phyloP scores from a whole-genome alignment of 2,329 filamentous ascomycete genomes.

The Stylonectria norvegica region DNA sequence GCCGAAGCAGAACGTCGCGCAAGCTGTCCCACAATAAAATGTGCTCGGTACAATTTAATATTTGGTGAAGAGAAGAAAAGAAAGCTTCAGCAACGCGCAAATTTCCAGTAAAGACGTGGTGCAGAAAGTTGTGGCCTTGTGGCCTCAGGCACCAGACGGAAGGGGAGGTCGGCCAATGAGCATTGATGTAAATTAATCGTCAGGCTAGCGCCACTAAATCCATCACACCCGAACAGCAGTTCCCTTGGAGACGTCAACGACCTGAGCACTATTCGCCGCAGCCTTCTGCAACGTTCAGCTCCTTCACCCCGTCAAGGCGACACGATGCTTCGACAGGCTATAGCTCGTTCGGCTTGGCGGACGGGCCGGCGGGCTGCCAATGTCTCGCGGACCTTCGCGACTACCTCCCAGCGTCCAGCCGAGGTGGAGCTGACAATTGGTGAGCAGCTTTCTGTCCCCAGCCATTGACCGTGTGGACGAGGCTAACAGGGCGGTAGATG shows the following conservation, averaged over 20 bases:
- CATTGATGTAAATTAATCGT: conserved; percentile 44
- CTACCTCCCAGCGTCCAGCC: conserved; percentile 72
- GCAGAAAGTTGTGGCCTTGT: conserved; percentile 24
- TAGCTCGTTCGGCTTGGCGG: conserved; percentile 67
- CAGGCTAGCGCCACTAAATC: conserved; percentile 39
- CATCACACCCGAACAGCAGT: conserved; percentile 37
- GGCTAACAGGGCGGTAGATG: conserved; percentile 60
- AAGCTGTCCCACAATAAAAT: conserved; percentile 71
- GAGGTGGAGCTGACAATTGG: conserved; percentile 97
- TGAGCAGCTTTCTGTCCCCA: conserved; percentile 39
- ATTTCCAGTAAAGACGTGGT: conserved; percentile 17
- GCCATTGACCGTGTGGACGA: conserved; percentile 29
- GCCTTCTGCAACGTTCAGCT: conserved; percentile 35
- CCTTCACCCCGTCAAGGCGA: conserved; percentile 53
- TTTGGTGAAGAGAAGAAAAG: conserved; percentile 43
- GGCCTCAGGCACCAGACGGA: conserved; percentile 38
- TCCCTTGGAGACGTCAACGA: conserved; percentile 40
- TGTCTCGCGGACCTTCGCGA: conserved; percentile 76
- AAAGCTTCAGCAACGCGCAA: conserved; percentile 15
- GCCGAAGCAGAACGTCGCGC: conserved; percentile 41
- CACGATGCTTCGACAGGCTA: conserved; percentile 66
- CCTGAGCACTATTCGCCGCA: conserved; percentile 37
- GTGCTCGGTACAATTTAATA: conserved; percentile 65
- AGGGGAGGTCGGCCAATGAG: conserved; percentile 37
- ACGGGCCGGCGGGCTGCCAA: conserved; percentile 55